phyloP scores from a whole-genome alignment of 345 rosid genomes.

The Luvunga scandens region DNA sequence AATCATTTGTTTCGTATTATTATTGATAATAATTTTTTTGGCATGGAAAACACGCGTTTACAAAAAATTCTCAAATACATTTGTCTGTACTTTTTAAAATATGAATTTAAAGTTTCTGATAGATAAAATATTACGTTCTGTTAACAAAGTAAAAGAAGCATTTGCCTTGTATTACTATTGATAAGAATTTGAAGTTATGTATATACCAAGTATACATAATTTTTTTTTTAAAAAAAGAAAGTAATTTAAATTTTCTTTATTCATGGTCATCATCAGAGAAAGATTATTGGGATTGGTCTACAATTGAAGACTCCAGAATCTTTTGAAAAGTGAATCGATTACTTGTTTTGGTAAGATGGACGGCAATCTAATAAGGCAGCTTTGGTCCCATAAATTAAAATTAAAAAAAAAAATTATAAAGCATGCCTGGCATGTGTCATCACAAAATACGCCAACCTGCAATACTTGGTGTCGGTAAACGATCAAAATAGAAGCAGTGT shows the following conservation, averaged over 20 bases:
- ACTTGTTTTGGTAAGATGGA: constrained; percentile 6
- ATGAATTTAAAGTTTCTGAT: too few species aligned
- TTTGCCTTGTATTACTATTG: too few species aligned
- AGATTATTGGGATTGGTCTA: neutral
- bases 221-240: too few species aligned
- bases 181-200: too few species aligned
- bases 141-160: too few species aligned
- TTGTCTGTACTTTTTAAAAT: too few species aligned
- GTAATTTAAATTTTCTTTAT: too few species aligned
- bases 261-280: neutral
- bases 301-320: neutral
- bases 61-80: too few species aligned
- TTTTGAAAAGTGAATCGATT: neutral
- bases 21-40: too few species aligned
- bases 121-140: too few species aligned
- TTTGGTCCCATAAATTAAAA: neutral
- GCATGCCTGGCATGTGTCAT: neutral
- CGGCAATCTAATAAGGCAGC: neutral
- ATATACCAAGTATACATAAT: neutral
- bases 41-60: accelerated
- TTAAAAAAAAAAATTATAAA: neutral
- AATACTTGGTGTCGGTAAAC: constrained; percentile 19
- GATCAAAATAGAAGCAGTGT: neutral
- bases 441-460: constrained; percentile 5
- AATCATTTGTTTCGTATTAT: too few species aligned